Evolutionary conservation across 2,329 filamentous ascomycete species (phyloP), one percentile per base, ranked within the genome.

Genomic region (Sarocladium oryzae): DNA sequence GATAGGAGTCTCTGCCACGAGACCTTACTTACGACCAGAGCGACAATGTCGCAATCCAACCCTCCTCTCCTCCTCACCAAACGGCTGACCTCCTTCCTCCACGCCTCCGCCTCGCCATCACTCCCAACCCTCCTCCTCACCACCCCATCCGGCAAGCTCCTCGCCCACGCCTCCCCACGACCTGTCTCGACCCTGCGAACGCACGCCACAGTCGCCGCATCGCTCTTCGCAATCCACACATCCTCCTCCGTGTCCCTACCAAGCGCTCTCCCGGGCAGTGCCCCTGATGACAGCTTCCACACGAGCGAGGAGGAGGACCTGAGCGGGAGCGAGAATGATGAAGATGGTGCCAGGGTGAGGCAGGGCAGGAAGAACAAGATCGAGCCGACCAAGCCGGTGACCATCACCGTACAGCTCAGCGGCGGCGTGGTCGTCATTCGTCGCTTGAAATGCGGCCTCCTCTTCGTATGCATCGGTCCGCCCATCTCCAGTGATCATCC

Each of bases 61-160:
- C 77, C 78, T 33, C 78, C 79, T 23, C 72, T 82, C 53, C 73
- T 89, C 68, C 74, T 89, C 54, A 83, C 78, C 32, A 84, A 84
- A 64, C 79, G 79, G 55, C 75, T 85, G 57, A 82, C 80, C 24
- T 69, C 75, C 53, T 84, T 85, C 65, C 77, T 85, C 43, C 72
- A 75, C 60, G 68, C 75, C 55, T 79, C 82, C 63, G 77, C 81
- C 56, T 77, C 76, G 7, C 63, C 78, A 3, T 70, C 76, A 54
- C 71, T 85, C 28, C 79, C 79, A 54, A 81, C 80, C 2, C 74
- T 81, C 51, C 74, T 84, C 54, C 72, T 85, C 40, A 77, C 79
- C 43, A 81, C 79, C 2, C 71, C 76, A 1, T 76, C 78, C 35
- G 82, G 82, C 58, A 82, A 82, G 63, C 76, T 85, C 32, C 79